Evolutionary conservation across 129 eudicot species (phyloP), one percentile per base, ranked within the genome.

Genomic region (Artemisia annua): DNA sequence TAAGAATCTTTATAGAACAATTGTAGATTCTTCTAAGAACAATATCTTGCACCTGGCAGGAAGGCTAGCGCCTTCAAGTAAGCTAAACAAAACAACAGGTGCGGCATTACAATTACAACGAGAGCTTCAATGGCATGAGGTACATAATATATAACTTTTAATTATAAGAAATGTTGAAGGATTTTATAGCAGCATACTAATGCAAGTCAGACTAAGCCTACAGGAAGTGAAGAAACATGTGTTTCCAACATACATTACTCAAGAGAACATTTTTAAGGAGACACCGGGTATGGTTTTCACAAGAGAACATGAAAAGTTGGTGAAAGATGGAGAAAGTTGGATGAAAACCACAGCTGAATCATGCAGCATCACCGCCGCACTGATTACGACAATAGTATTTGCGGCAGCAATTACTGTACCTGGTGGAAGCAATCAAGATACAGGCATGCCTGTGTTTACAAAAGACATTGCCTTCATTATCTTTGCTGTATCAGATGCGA

Each of bases 71-170:
- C n/a, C n/a, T n/a, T n/a, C n/a, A n/a, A n/a, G n/a, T n/a, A n/a
- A n/a, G n/a, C n/a, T n/a, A n/a, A n/a, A n/a, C n/a, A n/a, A n/a
- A n/a, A n/a, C n/a, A n/a, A n/a, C n/a, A n/a, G n/a, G n/a, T n/a
- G n/a, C n/a, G n/a, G n/a, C n/a, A n/a, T n/a, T n/a, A n/a, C n/a
- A n/a, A n/a, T n/a, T n/a, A n/a, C n/a, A n/a, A 52, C 6, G 70
- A 16, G 83, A 79, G 28, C 72, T 79, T 2, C 75, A 59, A 62
- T 73, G 79, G 83, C 78, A 30, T 7, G 76, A 72, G 68, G 76
- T 72, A 60, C 15, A 15, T 43, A 71, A 14, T 22, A 12, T 3
- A 14, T 51, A 44, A 3, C 6, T 1, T 10, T 7, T 48, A 48
- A 11, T 66, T 12, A 49, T 5, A 24, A 26, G 1, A 7, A 2